Evolutionary conservation across 768 basidiomycete genomes (phyloP), one percentile per base, ranked within the genome.

Genomic region (Harrya chromipes): DNA sequence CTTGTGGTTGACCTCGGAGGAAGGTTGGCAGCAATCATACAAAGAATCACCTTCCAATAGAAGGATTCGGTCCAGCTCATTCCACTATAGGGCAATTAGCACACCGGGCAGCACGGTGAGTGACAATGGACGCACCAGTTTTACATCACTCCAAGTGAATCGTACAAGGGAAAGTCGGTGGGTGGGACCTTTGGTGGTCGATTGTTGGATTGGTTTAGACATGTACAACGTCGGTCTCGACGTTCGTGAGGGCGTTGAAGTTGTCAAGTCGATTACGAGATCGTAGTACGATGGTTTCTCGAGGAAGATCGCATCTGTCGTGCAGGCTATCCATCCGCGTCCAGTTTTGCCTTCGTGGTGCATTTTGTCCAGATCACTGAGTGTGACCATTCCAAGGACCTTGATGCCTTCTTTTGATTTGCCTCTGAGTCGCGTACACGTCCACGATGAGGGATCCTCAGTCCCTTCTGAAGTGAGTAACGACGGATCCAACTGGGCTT

Each of bases 121-220:
- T 16, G 16, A 47, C 24, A 33, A 45, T 4, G 3, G 41, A 68
- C 80, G 48, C 49, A 87, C 85, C 38, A 90, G 71, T 65, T 82
- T 83, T 36, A 90, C 75, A 62, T 92, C 90, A 64, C 87, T 90
- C 87, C 90, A 92, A 1, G 88, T 80, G 60, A 90, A 91, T 42
- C 85, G 77, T 21, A 87, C 76, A 11, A 76, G 72, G 1, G 81
- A 81, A 17, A 90, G 74, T 4, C 77, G 73, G 64, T 84, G 75
- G 5, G 77, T 74, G 3, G 78, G 75, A 6, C 69, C 67, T 45
- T 71, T 68, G 4, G 68, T 54, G 23, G 59, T 63, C 7, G 71
- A 56, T 14, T 72, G 69, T 29, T 69, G 64, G 7, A 75, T 60
- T 0, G 74, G 72, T 59, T 79, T 80, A 6, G 87, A 81, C 3